Evolutionary conservation across 2,329 filamentous ascomycete genomes (phyloP).

Genomic region (Penicillium griseofulvum): DNA sequence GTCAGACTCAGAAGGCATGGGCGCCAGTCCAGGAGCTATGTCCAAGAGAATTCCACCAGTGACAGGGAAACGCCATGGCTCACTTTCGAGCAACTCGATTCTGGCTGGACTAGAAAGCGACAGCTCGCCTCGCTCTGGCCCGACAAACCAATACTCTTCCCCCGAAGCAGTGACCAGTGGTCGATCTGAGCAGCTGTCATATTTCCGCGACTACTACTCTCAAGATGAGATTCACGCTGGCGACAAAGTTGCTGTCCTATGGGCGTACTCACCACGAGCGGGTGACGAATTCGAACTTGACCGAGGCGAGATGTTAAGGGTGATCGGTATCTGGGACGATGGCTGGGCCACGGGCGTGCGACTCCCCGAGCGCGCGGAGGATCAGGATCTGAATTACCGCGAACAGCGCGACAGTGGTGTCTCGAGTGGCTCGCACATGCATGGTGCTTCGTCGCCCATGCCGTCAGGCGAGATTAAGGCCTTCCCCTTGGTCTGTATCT

Average conservation of each 20-base stretch:
- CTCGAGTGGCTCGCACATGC: slow-evolving; percentile 69
- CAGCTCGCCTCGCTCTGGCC: slow-evolving; percentile 68
- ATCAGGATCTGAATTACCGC: slow-evolving; percentile 76
- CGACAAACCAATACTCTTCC: slow-evolving; percentile 73
- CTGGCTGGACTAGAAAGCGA: slow-evolving; percentile 63
- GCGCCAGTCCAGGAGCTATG: slow-evolving; percentile 69
- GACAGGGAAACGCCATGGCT: slow-evolving; percentile 71
- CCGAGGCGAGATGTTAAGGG: slow-evolving; percentile 95
- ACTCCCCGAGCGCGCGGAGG: slow-evolving; percentile 77
- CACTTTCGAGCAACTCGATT: slow-evolving; percentile 79
- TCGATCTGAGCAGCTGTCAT: slow-evolving; percentile 90
- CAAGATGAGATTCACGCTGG: slow-evolving; percentile 92
- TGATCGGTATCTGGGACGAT: slow-evolving; percentile 98
- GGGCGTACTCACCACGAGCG: slow-evolving; percentile 94
- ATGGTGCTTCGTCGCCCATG: slow-evolving; percentile 57
- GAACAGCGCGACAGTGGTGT: slow-evolving; percentile 89
- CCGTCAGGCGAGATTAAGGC: slow-evolving; percentile 87
- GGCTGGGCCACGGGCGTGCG: slow-evolving; percentile 95
- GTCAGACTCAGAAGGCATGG: slow-evolving; percentile 65
- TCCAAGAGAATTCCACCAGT: slow-evolving; percentile 48
- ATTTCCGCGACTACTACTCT: slow-evolving; percentile 99
- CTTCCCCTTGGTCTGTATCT: slow-evolving; percentile 95
- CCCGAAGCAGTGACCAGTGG: slow-evolving; percentile 80
- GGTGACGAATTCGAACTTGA: slow-evolving; percentile 91
- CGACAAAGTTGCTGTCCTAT: slow-evolving; percentile 85